Conservation (phyloP, 176 grass and related monocot genomes). For the Raddia distichophylla region DNA sequence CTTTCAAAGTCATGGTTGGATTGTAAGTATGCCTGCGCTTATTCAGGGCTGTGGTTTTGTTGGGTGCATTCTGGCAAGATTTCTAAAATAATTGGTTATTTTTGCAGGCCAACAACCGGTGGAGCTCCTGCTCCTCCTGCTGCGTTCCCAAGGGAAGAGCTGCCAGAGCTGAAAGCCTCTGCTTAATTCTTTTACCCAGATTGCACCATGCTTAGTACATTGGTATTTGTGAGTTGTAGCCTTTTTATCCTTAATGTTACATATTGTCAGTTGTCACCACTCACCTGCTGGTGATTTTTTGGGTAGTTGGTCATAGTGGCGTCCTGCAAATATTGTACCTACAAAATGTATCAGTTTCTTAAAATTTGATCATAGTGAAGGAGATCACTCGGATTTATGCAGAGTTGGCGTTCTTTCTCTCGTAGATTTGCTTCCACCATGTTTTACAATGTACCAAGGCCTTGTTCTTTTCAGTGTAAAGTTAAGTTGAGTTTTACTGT, state of each 20-base stretch:
- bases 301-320: not conserved
- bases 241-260: not conserved
- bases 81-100: slow-evolving; percentile 18
- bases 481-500: too few relatives aligned
- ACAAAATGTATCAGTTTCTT: slow-evolving; percentile 1
- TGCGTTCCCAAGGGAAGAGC: slow-evolving; percentile 28
- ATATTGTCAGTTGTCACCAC: not conserved
- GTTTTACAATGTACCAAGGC: not conserved
- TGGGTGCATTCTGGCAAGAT: not conserved
- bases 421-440: not conserved
- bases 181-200: slow-evolving; percentile 26
- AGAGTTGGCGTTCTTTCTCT: not conserved
- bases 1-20: slow-evolving; percentile 88
- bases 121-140: slow-evolving; percentile 60
- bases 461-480: too few relatives aligned
- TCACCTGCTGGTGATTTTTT: not conserved
- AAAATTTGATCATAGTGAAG: not conserved
- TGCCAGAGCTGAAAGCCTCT: slow-evolving; percentile 38
- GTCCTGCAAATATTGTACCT: not conserved
- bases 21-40: slow-evolving; percentile 55
- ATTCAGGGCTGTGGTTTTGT: not conserved
- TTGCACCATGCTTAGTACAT: slow-evolving; percentile 3
- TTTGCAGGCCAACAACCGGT: slow-evolving; percentile 78
- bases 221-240: slow-evolving; percentile 5
- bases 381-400: slow-evolving; percentile 1